Base-by-base conservation (phyloP, 2,329 filamentous ascomycete genomes). In the Exophiala mesophila region DNA sequence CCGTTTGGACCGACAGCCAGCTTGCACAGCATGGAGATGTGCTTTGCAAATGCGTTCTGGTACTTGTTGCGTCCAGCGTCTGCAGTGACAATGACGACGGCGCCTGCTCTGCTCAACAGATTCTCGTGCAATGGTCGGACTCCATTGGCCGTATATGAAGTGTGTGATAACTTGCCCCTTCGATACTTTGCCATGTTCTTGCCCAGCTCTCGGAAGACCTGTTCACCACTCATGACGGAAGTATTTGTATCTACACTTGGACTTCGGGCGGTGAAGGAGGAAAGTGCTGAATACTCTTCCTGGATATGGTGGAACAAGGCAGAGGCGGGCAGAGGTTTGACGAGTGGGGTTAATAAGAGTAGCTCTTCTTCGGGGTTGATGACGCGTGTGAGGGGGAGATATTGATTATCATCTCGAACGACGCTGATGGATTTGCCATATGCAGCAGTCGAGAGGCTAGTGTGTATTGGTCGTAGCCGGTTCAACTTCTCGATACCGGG, bases 401-500 rank as follows among this genome's bases (percentile, higher is more conserved):
- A 68, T 45, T 85, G 81, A 48, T 90, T 85, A 61, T 88, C 90
- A 61, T 98, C 90, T 44, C 89, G 76, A 35, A 97, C 87, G 17
- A 98, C 83, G 0, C 89, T 92, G 47, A 97, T 94, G 1, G 90
- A 96, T 53, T 80, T 83, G 58, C 94, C 89, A 62, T 97, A 98
- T 2, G 88, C 88, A 59, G 78, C 83, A 1, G 81, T 85, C 1
- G 90, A 95, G 4, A 97, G 73, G 4, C 77, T 78, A 7, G 85
- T 81, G 60, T 97, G 90, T 8, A 80, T 78, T 3, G 86, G 84
- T 56, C 95, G 89, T 39, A 96, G 77, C 52, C 84, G 79, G 10
- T 86, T 83, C 26, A 96, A 73, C 5, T 88, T 75, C 36, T 76
- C 76, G 36, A 90, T 76, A 0, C 90, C 89, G 0, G 83, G 80